Conservation (phyloP, 164 flowering plant species). For the Hamamelis virginiana region DNA sequence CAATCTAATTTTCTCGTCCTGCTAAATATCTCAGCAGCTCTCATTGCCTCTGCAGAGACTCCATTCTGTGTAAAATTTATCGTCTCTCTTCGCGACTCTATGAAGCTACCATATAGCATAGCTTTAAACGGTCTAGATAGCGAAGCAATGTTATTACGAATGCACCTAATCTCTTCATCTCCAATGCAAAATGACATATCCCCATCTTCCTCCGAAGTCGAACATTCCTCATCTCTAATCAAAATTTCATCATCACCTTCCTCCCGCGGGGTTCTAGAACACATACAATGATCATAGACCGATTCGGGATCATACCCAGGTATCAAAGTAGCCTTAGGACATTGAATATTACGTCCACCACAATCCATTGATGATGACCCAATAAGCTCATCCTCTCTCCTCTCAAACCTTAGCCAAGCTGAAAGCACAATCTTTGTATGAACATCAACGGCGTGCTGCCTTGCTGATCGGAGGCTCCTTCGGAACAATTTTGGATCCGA, state of each 20-base stretch:
- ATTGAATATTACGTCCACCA: constrained; percentile 52
- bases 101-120: constrained; percentile 73
- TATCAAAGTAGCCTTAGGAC: constrained; percentile 54
- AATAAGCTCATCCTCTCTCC: constrained; percentile 85
- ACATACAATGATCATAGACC: constrained; percentile 45
- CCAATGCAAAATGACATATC: constrained; percentile 68
- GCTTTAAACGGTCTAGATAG: constrained; percentile 69
- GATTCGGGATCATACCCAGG: constrained; percentile 69
- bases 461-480: constrained; percentile 57
- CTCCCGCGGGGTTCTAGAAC: constrained; percentile 15
- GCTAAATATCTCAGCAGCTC: constrained; percentile 71
- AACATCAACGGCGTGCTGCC: constrained; percentile 76
- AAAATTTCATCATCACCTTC: constrained; percentile 18
- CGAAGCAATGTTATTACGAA: constrained; percentile 51
- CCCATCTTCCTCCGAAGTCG: constrained; percentile 46
- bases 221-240: constrained; percentile 38
- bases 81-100: constrained; percentile 61
- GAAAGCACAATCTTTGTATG: constrained; percentile 77
- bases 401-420: constrained; percentile 82
- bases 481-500: constrained; percentile 73
- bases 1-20: constrained; percentile 49
- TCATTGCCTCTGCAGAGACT: constrained; percentile 65
- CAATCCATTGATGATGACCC: constrained; percentile 59
- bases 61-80: constrained; percentile 73
- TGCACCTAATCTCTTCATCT: constrained; percentile 65